A percentile compares a stretch with the other conserved stretches of the same genome.
Conservation (phyloP, 2,329 filamentous ascomycete genomes). For the Claviceps sorghi region DNA sequence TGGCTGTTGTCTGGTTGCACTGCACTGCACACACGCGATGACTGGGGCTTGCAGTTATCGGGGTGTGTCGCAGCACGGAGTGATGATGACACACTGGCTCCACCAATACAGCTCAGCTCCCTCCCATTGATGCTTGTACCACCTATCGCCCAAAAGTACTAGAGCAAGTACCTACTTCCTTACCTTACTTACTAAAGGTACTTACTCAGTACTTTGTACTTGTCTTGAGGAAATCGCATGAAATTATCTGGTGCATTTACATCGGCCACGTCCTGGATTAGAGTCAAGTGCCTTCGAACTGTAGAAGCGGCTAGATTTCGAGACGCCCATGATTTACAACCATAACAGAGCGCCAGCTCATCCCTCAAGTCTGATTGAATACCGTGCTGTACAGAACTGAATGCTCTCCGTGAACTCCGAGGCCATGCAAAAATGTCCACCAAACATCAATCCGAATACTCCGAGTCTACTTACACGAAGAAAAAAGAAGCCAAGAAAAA, state of each 20-base stretch:
- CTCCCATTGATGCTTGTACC: too few relatives aligned
- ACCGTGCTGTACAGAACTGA: background rate
- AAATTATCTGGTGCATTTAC: too few relatives aligned
- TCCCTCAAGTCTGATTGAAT: background rate
- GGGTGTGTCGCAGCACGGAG: background rate
- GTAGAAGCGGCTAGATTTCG: too few relatives aligned
- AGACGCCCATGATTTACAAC: too few relatives aligned
- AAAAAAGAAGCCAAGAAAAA: background rate
- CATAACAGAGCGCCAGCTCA: background rate
- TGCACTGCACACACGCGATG: background rate
- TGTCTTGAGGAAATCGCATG: too few relatives aligned
- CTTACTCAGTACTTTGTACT: too few relatives aligned
- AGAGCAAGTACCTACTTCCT: too few relatives aligned
- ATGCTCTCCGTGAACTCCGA: background rate
- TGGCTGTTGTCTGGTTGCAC: background rate
- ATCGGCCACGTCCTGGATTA: too few relatives aligned
- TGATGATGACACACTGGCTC: background rate
- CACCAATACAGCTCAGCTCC: too few relatives aligned
- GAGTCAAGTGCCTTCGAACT: too few relatives aligned
- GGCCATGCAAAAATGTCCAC: background rate
- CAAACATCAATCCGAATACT: background rate
- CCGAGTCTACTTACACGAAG: background rate
- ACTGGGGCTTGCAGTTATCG: background rate
- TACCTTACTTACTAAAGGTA: too few relatives aligned
- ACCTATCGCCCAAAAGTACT: too few relatives aligned